These are phyloP conservation scores for Euclidium syriacum DNA, from an alignment of 345 rosid species.

Conservation along the genomic window DNA sequence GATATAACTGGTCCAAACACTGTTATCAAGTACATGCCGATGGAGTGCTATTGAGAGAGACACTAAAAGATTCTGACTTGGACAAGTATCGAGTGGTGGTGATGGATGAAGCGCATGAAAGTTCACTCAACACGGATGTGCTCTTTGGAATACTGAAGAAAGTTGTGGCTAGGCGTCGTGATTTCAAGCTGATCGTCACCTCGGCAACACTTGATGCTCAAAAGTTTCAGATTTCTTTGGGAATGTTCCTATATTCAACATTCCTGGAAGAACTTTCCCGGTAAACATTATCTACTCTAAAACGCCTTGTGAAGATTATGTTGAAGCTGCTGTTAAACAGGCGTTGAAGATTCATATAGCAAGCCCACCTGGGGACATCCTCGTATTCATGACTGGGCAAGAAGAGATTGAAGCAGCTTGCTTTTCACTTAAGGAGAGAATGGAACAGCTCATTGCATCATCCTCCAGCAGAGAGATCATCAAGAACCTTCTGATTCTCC, in stretches of 20 bases:
- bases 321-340: constrained; percentile 97
- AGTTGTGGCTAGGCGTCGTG: constrained; percentile 93
- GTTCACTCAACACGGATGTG: constrained; percentile 90
- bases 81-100: constrained; percentile 94
- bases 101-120: constrained; percentile 99
- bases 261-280: constrained; percentile 96
- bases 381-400: constrained; percentile 98
- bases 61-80: constrained; percentile 92
- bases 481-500: constrained; percentile 80
- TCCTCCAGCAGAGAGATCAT: constrained; percentile 63
- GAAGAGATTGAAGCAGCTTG: constrained; percentile 98
- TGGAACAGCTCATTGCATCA: constrained; percentile 79
- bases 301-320: constrained; percentile 95
- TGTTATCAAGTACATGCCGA: constrained; percentile 97
- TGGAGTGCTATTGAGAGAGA: constrained; percentile 94
- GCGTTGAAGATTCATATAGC: constrained; percentile 91
- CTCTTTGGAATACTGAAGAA: constrained; percentile 92
- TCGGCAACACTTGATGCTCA: constrained; percentile 96
- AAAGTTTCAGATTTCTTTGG: constrained; percentile 96
- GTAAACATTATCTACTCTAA: constrained; percentile 75
- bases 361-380: constrained; percentile 91
- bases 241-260: constrained; percentile 86
- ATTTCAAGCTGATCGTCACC: constrained; percentile 96
- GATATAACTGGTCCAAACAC: constrained; percentile 93
- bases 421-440: constrained; percentile 80